These are phyloP conservation scores for Calendula officinalis DNA, from an alignment of 129 eudicot species.

Conservation along the genomic window DNA sequence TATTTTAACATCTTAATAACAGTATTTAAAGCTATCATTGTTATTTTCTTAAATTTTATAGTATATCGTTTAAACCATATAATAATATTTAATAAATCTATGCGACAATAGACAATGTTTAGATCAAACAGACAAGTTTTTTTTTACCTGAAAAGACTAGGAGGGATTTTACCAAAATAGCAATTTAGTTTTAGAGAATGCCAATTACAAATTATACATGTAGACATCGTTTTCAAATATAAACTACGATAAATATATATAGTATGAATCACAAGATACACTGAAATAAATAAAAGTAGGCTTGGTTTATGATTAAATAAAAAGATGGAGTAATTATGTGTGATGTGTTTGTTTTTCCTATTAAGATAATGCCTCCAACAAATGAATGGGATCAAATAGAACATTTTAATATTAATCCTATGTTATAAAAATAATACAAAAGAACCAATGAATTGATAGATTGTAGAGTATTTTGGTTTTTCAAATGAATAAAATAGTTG, in stretches of 20 bases:
- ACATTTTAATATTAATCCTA: neutral
- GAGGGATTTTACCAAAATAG: neutral
- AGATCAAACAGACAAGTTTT: too few relatives aligned
- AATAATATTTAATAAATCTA: too few relatives aligned
- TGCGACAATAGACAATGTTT: too few relatives aligned
- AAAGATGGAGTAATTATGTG: conserved; percentile 30
- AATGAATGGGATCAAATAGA: conserved; percentile 18
- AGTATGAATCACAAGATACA: conserved; percentile 15
- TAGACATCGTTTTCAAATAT: neutral
- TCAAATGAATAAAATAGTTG: conserved; percentile 13
- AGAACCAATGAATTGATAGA: conserved; percentile 3
- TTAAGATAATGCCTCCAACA: conserved; percentile 25
- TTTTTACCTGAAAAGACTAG: too few relatives aligned
- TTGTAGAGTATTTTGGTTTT: neutral
- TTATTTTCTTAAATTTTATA: too few relatives aligned
- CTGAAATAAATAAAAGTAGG: neutral
- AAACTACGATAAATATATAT: neutral
- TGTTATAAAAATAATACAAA: neutral
- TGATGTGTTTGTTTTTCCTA: conserved; percentile 25
- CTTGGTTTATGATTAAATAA: conserved; percentile 8
- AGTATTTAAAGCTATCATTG: too few relatives aligned
- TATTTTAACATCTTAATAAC: too few relatives aligned
- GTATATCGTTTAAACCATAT: too few relatives aligned
- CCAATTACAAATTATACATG: neutral
- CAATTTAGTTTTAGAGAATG: too few relatives aligned